phyloP scores from a whole-genome alignment of 1,284 basidiomycete genomes.

The Ceraceosorus guamensis region DNA sequence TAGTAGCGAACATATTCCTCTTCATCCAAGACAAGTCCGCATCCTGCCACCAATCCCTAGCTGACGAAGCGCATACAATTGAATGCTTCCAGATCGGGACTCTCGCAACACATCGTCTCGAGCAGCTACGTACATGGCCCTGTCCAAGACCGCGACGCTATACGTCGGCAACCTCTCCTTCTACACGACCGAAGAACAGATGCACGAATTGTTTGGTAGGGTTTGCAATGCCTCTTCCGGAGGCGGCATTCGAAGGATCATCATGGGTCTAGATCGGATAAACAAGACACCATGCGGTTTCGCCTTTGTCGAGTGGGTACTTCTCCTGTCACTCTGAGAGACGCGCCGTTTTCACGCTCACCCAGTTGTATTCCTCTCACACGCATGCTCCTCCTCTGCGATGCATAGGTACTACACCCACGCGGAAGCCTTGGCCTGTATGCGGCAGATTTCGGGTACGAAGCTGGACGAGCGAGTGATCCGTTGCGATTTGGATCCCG shows the following conservation, averaged over 20 bases:
- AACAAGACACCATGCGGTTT: conserved; percentile 98
- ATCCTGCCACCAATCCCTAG: neutral
- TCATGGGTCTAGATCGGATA: conserved; percentile 97
- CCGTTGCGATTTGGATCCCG: conserved; percentile 94
- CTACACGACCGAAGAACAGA: conserved; percentile 95
- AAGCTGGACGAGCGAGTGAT: conserved; percentile 99
- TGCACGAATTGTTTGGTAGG: conserved; percentile 93
- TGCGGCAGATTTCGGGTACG: conserved; percentile 90
- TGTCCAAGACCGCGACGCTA: conserved; percentile 54
- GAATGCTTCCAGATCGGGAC: conserved; percentile 44
- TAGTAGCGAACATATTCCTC: neutral
- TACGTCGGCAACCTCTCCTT: conserved; percentile 61
- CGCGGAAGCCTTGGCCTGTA: conserved; percentile 80
- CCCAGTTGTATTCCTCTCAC: neutral
- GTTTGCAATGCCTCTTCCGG: conserved; percentile 82
- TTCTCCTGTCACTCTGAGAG: neutral
- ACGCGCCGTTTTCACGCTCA: neutral
- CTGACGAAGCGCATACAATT: too few species aligned
- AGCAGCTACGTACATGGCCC: conserved; percentile 51
- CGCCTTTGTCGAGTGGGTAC: conserved; percentile 78
- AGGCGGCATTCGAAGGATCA: conserved; percentile 94
- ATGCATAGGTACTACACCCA: conserved; percentile 73
- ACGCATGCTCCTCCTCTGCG: neutral
- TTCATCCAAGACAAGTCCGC: neutral
- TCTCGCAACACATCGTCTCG: conserved; percentile 42